A percentile compares a stretch with the other conserved stretches of the same genome.
Evolutionary conservation across 169 alveolate genomes (phyloP).

Genomic region (Perkinsus chesapeaki): DNA sequence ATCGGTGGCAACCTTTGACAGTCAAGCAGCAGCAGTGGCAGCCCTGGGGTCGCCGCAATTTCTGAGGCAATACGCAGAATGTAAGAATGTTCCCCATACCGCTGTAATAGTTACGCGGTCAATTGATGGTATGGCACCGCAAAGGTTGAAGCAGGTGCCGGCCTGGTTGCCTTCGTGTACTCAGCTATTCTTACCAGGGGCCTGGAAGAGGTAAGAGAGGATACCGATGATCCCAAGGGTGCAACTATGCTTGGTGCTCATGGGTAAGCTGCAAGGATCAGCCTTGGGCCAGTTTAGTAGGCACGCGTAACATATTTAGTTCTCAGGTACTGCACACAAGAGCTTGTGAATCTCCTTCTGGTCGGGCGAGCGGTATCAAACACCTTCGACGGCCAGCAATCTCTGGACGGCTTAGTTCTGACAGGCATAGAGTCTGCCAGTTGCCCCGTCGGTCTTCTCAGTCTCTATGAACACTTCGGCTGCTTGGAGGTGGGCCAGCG

Average conservation of each 20-base stretch:
- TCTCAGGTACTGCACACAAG: constrained; percentile 45
- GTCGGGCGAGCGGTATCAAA: constrained; percentile 38
- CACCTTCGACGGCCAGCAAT: constrained; percentile 29
- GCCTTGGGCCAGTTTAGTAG: too few species aligned
- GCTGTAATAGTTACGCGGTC: neutral
- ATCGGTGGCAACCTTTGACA: neutral
- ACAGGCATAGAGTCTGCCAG: neutral
- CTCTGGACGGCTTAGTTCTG: neutral
- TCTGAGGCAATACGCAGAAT: neutral
- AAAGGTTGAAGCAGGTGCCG: neutral
- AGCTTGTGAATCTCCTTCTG: constrained; percentile 37
- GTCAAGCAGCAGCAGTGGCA: neutral
- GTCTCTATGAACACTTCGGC: neutral
- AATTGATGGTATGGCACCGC: neutral
- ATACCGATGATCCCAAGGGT: neutral
- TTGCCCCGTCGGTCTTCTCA: neutral
- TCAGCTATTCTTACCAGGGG: neutral
- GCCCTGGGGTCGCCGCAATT: neutral
- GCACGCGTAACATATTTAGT: too few species aligned
- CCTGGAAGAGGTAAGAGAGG: neutral
- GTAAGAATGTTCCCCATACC: neutral
- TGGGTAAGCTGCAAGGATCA: too few species aligned
- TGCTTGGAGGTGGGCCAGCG: neutral
- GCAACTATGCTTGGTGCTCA: neutral
- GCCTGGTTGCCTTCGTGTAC: neutral